phyloP scores from a whole-genome alignment of 2,329 filamentous ascomycete species.

The Fonsecaea pedrosoi region DNA sequence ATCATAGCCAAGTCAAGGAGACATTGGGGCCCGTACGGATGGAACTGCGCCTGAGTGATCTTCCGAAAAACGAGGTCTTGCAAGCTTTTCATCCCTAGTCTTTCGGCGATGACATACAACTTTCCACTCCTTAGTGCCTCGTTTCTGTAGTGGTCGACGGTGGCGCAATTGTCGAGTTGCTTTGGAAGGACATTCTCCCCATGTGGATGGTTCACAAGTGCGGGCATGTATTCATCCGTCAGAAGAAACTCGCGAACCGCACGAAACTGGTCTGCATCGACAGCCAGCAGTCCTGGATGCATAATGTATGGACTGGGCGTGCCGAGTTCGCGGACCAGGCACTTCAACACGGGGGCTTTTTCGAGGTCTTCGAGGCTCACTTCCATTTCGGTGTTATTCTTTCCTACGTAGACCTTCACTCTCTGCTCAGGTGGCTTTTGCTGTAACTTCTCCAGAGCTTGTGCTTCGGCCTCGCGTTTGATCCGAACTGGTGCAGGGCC shows the following conservation, averaged over 20 bases:
- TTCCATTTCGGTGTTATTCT: constrained; percentile 23
- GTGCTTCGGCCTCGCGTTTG: constrained; percentile 28
- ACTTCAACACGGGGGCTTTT: constrained; percentile 33
- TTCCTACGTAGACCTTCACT: constrained; percentile 34
- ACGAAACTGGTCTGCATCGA: constrained; percentile 29
- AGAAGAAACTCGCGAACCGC: constrained; percentile 33
- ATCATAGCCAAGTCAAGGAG: constrained; percentile 26
- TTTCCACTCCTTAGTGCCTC: constrained; percentile 26
- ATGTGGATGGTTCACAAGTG: constrained; percentile 18
- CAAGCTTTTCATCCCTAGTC: constrained; percentile 26
- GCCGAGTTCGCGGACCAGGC: constrained; percentile 18
- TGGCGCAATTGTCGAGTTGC: constrained; percentile 23
- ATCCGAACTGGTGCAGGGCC: constrained; percentile 8
- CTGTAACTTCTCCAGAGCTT: constrained; percentile 8
- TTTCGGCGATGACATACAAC: constrained; percentile 33
- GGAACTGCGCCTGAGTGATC: constrained; percentile 28
- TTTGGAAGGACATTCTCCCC: constrained; percentile 22
- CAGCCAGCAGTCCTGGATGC: constrained; percentile 33
- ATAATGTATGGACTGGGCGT: constrained; percentile 33
- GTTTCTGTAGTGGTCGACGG: constrained; percentile 21
- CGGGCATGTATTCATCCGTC: constrained; percentile 34
- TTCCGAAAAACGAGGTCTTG: constrained; percentile 31
- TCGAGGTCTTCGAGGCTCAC: constrained; percentile 27
- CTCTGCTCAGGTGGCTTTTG: constrained; percentile 8
- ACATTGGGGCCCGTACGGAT: constrained; percentile 25